These are phyloP conservation scores for Xylaria flabelliformis DNA, from an alignment of 495 filamentous ascomycete genomes.

Conservation along the genomic window DNA sequence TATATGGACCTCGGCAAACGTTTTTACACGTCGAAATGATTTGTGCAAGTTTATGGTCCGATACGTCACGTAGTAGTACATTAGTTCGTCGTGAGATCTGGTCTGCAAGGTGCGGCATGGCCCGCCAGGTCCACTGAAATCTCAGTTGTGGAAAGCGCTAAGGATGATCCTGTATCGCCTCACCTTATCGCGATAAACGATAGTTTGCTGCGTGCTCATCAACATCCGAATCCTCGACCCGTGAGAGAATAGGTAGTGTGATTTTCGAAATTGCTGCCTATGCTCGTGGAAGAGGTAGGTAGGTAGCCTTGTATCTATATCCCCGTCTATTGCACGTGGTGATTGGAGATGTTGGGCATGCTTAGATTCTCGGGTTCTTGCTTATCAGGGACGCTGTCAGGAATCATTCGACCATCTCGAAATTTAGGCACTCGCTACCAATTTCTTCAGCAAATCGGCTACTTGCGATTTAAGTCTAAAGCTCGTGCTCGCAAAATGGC, in stretches of 20 bases:
- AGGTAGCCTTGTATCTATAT: too few species aligned
- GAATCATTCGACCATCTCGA: too few species aligned
- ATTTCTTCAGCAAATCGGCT: too few species aligned
- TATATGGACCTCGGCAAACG: not conserved
- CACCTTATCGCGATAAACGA: not conserved
- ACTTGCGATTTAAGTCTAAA: too few species aligned
- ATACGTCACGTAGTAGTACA: not conserved
- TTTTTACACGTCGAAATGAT: not conserved
- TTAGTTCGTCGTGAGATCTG: not conserved
- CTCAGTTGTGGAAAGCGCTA: not conserved
- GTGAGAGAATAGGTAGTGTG: not conserved
- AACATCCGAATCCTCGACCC: too few species aligned
- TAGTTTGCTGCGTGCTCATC: not conserved
- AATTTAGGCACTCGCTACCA: too few species aligned
- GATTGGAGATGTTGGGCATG: too few species aligned
- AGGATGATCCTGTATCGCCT: not conserved
- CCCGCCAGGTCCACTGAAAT: conserved; percentile 20
- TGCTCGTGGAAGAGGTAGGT: too few species aligned
- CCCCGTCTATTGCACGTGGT: too few species aligned
- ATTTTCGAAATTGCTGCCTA: not conserved
- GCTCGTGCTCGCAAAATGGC: not conserved
- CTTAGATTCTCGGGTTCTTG: too few species aligned
- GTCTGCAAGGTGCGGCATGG: not conserved
- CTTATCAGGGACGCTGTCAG: too few species aligned
- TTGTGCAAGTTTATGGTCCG: not conserved